phyloP scores from a whole-genome alignment of 768 basidiomycete species.

The Pholiota conissans region DNA sequence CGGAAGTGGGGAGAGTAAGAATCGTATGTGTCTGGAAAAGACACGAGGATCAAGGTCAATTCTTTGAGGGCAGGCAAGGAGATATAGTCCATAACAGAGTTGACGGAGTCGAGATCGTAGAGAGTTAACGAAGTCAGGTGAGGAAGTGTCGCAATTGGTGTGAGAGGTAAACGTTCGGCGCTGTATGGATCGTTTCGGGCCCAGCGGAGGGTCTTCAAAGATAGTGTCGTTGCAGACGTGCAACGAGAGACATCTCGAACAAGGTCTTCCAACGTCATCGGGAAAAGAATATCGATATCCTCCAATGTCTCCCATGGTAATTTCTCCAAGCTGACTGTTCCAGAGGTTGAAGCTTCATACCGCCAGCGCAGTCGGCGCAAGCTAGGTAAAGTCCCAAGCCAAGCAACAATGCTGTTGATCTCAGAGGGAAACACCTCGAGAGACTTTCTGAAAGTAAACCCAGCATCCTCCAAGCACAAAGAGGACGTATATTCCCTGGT shows the following conservation, averaged over 20 bases:
- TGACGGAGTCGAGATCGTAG: background rate
- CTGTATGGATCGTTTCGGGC: background rate
- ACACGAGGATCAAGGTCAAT: too few relatives aligned
- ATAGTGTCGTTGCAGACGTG: background rate
- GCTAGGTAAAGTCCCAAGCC: background rate
- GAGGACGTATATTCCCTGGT: background rate
- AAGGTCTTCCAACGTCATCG: background rate
- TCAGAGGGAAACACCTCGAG: background rate
- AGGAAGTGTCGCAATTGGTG: background rate
- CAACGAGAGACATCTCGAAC: background rate
- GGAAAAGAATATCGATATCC: background rate
- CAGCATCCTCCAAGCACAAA: background rate
- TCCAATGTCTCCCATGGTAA: background rate
- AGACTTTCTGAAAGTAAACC: background rate
- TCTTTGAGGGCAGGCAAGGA: background rate
- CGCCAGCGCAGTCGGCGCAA: background rate
- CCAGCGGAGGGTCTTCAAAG: background rate
- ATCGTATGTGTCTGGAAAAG: too few relatives aligned
- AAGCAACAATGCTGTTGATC: background rate
- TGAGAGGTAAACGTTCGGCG: background rate
- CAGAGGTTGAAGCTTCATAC: background rate
- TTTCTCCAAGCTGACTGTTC: background rate
- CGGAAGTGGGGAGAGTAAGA: too few relatives aligned
- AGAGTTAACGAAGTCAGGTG: background rate
- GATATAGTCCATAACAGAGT: background rate